Evolutionary conservation across 208 protist species (phyloP), one percentile per base, ranked within the genome.

Genomic region (Crithidia brevicula): DNA sequence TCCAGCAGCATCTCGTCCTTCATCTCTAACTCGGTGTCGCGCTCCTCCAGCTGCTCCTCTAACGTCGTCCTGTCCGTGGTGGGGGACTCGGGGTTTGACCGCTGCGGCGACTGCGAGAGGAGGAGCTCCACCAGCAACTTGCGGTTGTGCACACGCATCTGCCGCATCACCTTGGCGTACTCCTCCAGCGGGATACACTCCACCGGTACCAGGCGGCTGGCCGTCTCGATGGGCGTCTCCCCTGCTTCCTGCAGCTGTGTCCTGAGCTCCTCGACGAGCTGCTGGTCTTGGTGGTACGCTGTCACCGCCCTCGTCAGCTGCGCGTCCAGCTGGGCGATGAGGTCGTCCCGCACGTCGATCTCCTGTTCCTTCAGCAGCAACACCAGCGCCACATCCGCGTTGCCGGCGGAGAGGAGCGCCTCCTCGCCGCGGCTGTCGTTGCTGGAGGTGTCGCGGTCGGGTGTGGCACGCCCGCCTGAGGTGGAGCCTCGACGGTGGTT

Each of bases 1-100:
- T 92, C 89, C 30, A 95, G 65, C 57, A 95, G 66, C 45, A 88
- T 61, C 69, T 91, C 84, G 51, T 95, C 89, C 77, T 90, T 91
- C 18, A 90, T 51, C 57, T 82, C 72, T 15, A 95, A 77, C 73
- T 88, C 77, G 25, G 57, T 67, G 57, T 95, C 86, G 22, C 79
- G 74, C 66, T 90, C 85, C 72, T 84, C 79, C 54, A 95, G 82
- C 57, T 85, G 34, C 57, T 75, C 61, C 20, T 87, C 81, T 5
- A 89, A 50, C 6, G 53, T 28, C 22, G n/a, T 22, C 16, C 34
- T 45, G 23, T 67, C 51, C 22, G n/a, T 65, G 5, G 40, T 33
- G 25, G 36, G 58, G 22, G 56, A 49, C 58, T 25, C 40, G 4
- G 46, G 7, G 40, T 25, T 27, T 36, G 50, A 27, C 25, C 10